Evolutionary conservation across 352 stramenopile species (phyloP), one percentile per base, ranked within the genome.

Genomic region (Phytophthora aleatoria): DNA sequence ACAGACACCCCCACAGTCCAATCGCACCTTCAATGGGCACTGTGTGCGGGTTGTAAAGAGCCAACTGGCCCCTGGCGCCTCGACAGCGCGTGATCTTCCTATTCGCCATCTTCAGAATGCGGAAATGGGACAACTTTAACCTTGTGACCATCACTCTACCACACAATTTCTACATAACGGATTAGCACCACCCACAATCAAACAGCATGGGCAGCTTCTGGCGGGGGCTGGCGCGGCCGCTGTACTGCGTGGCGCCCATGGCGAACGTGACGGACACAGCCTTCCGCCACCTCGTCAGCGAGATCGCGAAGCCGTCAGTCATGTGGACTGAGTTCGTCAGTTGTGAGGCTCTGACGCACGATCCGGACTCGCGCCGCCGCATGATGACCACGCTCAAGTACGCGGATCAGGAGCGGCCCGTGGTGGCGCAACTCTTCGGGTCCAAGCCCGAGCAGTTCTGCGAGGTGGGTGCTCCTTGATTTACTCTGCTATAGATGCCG

Each of bases 321-420:
- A 90, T 90, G 79, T 95, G 86, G 84, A 95, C 84, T 11, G 86
- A 95, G 54, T 95, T 95, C 35, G 86, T 93, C 38, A 95, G 86
- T 68, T 94, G 86, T 56, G 86, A 94, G 69, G 86, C 84, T 42
- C 73, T 95, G 27, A 86, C 81, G 26, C 74, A 91, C 56, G 78
- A 92, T 53, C 39, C 64, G 1, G 69, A 69, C 13, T 92, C 86
- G 15, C 73, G 84, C 12, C 61, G 73, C 48, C 83, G 83, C 56
- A 94, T 94, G 84, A 87, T 90, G 77, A 85, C 82, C 15, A 87
- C 83, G 38, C 79, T 95, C 8, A 76, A 82, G 71, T 94, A 91
- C 48, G 77, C 69, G 3, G 77, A 90, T 53, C 72, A 87, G 51
- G 86, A 95, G 65, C 77, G 83, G 47, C 86, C 86, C 15, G 69